Evolutionary conservation across 805 yeast species (phyloP), one percentile per base, ranked within the genome.

Genomic region (Pichia scutulata): DNA sequence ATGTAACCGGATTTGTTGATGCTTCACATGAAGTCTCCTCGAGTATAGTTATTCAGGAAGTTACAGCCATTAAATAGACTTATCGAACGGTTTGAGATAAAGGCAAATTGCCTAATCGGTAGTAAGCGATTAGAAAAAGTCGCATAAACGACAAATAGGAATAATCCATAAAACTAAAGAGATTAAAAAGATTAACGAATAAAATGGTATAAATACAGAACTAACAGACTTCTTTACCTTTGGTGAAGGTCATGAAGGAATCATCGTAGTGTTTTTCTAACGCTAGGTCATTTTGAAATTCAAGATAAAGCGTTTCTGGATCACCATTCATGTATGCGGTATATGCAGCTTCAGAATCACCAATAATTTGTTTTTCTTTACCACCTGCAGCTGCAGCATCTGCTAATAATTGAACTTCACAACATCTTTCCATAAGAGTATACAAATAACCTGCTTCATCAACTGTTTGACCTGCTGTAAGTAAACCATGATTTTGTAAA

Each of bases 371-470:
- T 65, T 72, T 71, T 60, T 66, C 60, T 55, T 57, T 59, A 52
- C 76, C 64, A 61, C 75, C 63, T 53, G 70, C 56, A 54, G 65
- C 67, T 53, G 71, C 69, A 4, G 86, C 71, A 55, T 84, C 88
- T 3, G 76, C 85, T 52, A 77, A 63, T 60, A 84, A 64, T 65
- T 84, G 90, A n/a, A 76, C 76, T 60, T 81, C 76, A 61, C 90
- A 84, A 10, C 76, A 60, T 57, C 76, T 73, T 61, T 84, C 90
- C 79, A 83, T 72, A 47, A 81, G 63, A 1, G 81, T 72, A 66
- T 77, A 84, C 51, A 82, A 62, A 61, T 77, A 79, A 2, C 88
- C 88, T 12, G 90, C 89, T 66, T 82, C 89, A 59, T 82, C 89
- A 13, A 84, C 82, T 7, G 87, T 83, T 39, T 66, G 55, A 24